Evolutionary conservation across 371 early-diverging fungal genomes (phyloP).

Genomic region (Syncephalis plumigaleata): DNA sequence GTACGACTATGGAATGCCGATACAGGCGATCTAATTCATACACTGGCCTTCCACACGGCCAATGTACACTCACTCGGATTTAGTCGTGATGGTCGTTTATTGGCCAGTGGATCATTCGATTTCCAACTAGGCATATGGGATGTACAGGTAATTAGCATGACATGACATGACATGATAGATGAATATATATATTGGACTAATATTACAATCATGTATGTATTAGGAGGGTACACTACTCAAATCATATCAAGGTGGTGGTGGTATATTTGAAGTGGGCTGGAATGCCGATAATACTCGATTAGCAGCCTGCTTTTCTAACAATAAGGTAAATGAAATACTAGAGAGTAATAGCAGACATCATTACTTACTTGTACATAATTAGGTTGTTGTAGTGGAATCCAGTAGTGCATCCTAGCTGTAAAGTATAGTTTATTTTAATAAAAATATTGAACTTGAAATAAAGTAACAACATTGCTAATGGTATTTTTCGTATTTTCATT

Average conservation of each 20-base stretch:
- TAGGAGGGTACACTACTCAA: slow-evolving; percentile 42
- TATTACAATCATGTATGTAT: background rate
- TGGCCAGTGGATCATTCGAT: slow-evolving; percentile 84
- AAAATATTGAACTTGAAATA: too few relatives aligned
- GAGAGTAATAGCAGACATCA: too few relatives aligned
- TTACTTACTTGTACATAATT: too few relatives aligned
- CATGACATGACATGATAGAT: too few relatives aligned
- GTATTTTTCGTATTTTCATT: too few relatives aligned
- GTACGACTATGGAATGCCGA: slow-evolving; percentile 82
- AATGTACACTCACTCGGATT: slow-evolving; percentile 77
- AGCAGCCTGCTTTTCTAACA: slow-evolving; percentile 17
- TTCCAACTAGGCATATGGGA: slow-evolving; percentile 63
- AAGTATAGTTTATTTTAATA: too few relatives aligned
- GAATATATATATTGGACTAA: background rate
- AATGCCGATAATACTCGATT: slow-evolving; percentile 30
- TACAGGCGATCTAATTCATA: slow-evolving; percentile 48
- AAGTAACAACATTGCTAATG: too few relatives aligned
- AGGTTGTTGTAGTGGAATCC: too few relatives aligned
- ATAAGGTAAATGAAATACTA: slow-evolving; percentile 16
- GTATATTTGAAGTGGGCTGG: slow-evolving; percentile 62
- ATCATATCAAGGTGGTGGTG: slow-evolving; percentile 46
- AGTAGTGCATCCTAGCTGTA: too few relatives aligned
- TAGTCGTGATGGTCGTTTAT: slow-evolving; percentile 58
- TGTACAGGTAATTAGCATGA: slow-evolving; percentile 27
- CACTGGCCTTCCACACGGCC: slow-evolving; percentile 52